Evolutionary conservation across 768 basidiomycete genomes (phyloP).

Genomic region (Auricularia sp.): DNA sequence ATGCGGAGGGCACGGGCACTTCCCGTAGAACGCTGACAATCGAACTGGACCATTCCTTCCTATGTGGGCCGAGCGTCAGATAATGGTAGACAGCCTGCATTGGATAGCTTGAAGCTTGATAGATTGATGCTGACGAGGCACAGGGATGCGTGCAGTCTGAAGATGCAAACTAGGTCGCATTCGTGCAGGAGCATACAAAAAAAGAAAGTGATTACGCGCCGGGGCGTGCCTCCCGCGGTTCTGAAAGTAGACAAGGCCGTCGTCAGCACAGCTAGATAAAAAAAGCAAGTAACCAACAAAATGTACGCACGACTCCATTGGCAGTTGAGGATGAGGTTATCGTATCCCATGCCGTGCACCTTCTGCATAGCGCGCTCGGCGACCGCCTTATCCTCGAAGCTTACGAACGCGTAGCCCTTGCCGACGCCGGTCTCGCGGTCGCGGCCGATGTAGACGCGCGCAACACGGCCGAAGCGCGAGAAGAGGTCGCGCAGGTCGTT

Average conservation of each 20-base stretch:
- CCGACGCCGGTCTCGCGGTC: constrained; percentile 92
- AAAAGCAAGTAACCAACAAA: too few species aligned
- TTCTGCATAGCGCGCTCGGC: constrained; percentile 89
- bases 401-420: constrained; percentile 96
- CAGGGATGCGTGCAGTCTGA: too few species aligned
- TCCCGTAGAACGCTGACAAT: too few species aligned
- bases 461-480: constrained; percentile 72
- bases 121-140: too few species aligned
- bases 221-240: constrained; percentile 24
- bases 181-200: too few species aligned
- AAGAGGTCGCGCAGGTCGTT: constrained; percentile 90
- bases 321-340: constrained; percentile 73
- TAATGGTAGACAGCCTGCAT: too few species aligned
- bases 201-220: not conserved
- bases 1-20: too few species aligned
- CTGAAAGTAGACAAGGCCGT: constrained; percentile 12
- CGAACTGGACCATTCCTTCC: too few species aligned
- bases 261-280: not conserved
- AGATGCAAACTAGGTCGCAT: too few species aligned
- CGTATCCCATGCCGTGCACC: constrained; percentile 85
- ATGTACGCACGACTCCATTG: constrained; percentile 52
- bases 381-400: constrained; percentile 71
- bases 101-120: too few species aligned
- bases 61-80: too few species aligned
- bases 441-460: constrained; percentile 85